Evolutionary conservation across 208 protist genomes (phyloP).

Genomic region (Wallacemonas sp.): DNA sequence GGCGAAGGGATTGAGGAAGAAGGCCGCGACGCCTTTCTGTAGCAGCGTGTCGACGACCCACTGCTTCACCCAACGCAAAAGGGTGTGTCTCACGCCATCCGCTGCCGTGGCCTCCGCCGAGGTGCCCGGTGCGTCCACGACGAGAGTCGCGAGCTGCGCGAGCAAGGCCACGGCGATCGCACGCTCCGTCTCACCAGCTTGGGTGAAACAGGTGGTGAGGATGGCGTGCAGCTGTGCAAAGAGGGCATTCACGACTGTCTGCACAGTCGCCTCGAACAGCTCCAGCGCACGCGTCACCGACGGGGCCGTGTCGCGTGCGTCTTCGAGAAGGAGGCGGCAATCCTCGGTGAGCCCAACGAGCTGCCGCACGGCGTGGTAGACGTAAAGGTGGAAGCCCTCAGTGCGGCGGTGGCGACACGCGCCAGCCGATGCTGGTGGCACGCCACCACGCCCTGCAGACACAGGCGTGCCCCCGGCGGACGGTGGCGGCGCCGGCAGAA

Average conservation of each 20-base stretch:
- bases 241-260: background rate
- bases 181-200: background rate
- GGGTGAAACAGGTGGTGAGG: background rate
- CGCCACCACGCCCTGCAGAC: too few relatives aligned
- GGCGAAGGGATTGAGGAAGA: background rate
- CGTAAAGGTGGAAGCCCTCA: slow-evolving; percentile 7
- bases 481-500: background rate
- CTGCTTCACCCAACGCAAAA: background rate
- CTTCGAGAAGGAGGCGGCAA: background rate
- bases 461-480: too few relatives aligned
- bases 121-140: background rate
- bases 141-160: slow-evolving; percentile 2
- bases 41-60: background rate
- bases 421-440: too few relatives aligned
- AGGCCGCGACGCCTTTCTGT: background rate
- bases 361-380: background rate
- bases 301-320: background rate
- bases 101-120: background rate
- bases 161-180: background rate
- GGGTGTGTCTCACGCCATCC: background rate
- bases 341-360: slow-evolving; percentile 5
- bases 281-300: slow-evolving; percentile 17
- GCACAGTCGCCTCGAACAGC: background rate
- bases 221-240: background rate
- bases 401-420: slow-evolving; percentile 9